Evolutionary conservation across 1,284 basidiomycete species (phyloP).

Genomic region (Cutaneotrichosporon curvatum): DNA sequence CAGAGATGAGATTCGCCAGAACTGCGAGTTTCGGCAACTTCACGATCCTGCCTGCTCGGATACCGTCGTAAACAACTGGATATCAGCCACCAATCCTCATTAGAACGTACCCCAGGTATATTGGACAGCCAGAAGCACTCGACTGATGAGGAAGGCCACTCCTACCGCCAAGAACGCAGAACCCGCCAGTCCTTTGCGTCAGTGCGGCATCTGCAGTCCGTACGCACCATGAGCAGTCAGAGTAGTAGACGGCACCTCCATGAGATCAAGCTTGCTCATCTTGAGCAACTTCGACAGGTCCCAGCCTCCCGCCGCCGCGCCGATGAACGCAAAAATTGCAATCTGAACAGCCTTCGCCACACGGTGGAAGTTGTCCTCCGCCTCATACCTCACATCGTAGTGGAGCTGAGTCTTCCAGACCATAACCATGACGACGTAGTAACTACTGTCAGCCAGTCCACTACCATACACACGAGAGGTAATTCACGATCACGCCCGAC

Average conservation of each 20-base stretch:
- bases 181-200: background rate
- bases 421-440: conserved; percentile 25
- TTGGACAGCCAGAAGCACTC: conserved; percentile 21
- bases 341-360: conserved; percentile 26
- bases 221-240: background rate
- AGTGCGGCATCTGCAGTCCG: background rate
- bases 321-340: conserved; percentile 28
- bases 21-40: background rate
- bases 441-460: conserved; percentile 1
- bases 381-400: conserved; percentile 30
- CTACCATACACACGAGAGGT: background rate
- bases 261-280: no score
- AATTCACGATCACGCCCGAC: background rate
- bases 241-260: background rate
- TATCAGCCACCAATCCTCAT: background rate
- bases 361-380: conserved; percentile 30
- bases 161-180: conserved; percentile 21
- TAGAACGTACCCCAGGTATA: conserved; percentile 9
- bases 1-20: conserved; percentile 5
- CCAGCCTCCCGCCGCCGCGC: conserved; percentile 31
- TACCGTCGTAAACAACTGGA: background rate
- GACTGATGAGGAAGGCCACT: conserved; percentile 15
- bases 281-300: background rate
- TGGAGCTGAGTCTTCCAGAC: conserved; percentile 30
- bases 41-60: background rate